phyloP scores from a whole-genome alignment of 2,329 filamentous ascomycete genomes.

The Penicillium brevicompactum region DNA sequence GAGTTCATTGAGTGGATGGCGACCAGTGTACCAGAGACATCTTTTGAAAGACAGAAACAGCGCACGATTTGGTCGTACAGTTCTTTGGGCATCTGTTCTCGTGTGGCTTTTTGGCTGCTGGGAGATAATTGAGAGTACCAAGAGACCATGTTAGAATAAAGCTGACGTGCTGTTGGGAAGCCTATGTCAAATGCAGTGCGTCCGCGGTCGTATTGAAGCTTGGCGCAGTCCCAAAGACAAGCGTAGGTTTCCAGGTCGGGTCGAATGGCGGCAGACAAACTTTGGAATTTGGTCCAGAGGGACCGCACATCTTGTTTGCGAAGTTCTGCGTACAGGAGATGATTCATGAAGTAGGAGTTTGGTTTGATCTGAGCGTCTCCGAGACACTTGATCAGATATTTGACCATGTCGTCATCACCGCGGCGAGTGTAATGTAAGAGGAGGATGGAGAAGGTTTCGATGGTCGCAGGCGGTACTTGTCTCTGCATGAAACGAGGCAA shows the following conservation, averaged over 20 bases:
- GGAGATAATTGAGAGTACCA: conserved; percentile 42
- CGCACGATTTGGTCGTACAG: conserved; percentile 56
- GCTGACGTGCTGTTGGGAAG: conserved; percentile 47
- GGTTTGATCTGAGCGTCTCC: conserved; percentile 64
- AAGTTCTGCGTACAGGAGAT: conserved; percentile 69
- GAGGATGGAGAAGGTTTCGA: conserved; percentile 77
- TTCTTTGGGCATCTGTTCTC: conserved; percentile 48
- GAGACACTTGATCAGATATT: conserved; percentile 65
- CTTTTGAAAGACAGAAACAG: conserved; percentile 53
- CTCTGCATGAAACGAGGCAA: conserved; percentile 45
- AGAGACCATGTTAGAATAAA: conserved; percentile 54
- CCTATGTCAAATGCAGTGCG: conserved; percentile 48
- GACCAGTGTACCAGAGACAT: conserved; percentile 53
- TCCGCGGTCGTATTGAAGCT: conserved; percentile 51
- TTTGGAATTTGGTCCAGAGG: conserved; percentile 59
- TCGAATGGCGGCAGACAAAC: conserved; percentile 56
- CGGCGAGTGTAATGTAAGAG: conserved; percentile 71
- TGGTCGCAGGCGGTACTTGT: conserved; percentile 61
- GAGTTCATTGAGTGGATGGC: conserved; percentile 50
- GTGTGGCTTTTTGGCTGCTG: conserved; percentile 29
- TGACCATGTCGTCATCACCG: conserved; percentile 59
- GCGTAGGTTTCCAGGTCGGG: conserved; percentile 71
- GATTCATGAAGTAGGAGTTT: conserved; percentile 77
- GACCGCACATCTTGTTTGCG: conserved; percentile 59
- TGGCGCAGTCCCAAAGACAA: conserved; percentile 62